A percentile compares a stretch with the other conserved stretches of the same genome.
These are phyloP conservation scores for Hymenotorrendiella dingleyae DNA, from an alignment of 2,329 filamentous ascomycete species.

Conservation along the genomic window DNA sequence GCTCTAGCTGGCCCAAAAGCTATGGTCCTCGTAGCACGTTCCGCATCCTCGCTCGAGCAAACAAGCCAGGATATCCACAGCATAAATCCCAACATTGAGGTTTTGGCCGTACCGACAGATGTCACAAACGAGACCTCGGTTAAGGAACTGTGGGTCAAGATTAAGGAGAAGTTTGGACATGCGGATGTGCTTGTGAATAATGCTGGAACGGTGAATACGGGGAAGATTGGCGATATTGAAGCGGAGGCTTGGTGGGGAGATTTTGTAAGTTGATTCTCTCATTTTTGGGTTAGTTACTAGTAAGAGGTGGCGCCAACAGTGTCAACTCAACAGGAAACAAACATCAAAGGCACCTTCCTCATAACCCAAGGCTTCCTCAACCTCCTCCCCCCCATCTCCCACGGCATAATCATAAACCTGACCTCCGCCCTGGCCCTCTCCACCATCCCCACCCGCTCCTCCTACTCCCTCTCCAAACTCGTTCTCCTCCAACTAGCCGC, in stretches of 20 bases:
- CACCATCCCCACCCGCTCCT: constrained; percentile 4
- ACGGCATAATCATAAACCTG: constrained; percentile 16
- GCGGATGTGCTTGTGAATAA: constrained; percentile 44
- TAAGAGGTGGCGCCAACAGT: too few relatives aligned
- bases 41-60: constrained; percentile 24
- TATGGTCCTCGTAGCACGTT: constrained; percentile 32
- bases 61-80: constrained; percentile 24
- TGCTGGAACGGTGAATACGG: constrained; percentile 9
- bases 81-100: constrained; percentile 29
- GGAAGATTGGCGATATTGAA: constrained; percentile 2
- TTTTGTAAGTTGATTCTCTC: constrained; percentile 12
- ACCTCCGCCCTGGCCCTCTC: not conserved
- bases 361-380: constrained; percentile 30
- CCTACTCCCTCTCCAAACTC: constrained; percentile 14
- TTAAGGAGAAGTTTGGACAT: constrained; percentile 34
- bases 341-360: constrained; percentile 31
- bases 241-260: constrained; percentile 15
- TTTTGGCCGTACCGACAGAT: constrained; percentile 29
- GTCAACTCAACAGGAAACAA: constrained; percentile 31
- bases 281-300: not conserved
- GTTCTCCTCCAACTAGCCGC: constrained; percentile 8
- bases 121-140: constrained; percentile 20
- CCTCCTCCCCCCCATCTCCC: constrained; percentile 12
- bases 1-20: constrained; percentile 32
- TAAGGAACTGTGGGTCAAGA: constrained; percentile 15